Evolutionary conservation across 176 grass and related monocot species (phyloP).

Genomic region (Bromus sterilis): DNA sequence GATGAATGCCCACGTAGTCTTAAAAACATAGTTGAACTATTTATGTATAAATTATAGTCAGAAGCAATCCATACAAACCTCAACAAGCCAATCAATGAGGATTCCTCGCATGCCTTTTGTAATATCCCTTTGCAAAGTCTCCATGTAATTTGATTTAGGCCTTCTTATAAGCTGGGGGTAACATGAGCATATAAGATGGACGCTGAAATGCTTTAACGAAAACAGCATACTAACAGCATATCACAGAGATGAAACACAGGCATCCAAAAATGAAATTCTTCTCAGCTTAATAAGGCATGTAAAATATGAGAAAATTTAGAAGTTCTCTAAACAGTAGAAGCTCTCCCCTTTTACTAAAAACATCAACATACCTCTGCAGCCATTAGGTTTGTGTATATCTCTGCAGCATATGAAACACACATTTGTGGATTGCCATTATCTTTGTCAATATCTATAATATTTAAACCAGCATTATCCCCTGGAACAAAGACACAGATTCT

Average conservation of each 20-base stretch:
- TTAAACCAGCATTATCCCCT: constrained; percentile 30
- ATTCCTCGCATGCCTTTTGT: constrained; percentile 42
- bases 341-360: neutral
- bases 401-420: constrained; percentile 42
- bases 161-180: constrained; percentile 48
- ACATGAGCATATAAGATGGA: constrained; percentile 11
- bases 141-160: constrained; percentile 38
- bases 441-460: constrained; percentile 51
- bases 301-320: neutral
- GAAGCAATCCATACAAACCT: constrained; percentile 32
- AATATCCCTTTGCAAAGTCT: constrained; percentile 39
- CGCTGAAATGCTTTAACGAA: constrained; percentile 7
- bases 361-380: constrained; percentile 50
- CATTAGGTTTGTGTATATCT: constrained; percentile 58
- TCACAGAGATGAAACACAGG: constrained; percentile 3
- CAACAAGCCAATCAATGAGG: constrained; percentile 76
- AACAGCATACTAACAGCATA: neutral
- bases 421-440: constrained; percentile 60
- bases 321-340: neutral
- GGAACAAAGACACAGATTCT: constrained; percentile 21
- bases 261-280: neutral
- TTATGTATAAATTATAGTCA: neutral
- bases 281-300: neutral
- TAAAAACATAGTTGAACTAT: neutral
- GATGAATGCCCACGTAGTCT: neutral